These are phyloP conservation scores for Paecilomyces variotii DNA, from an alignment of 2,329 filamentous ascomycete species.

Conservation along the genomic window DNA sequence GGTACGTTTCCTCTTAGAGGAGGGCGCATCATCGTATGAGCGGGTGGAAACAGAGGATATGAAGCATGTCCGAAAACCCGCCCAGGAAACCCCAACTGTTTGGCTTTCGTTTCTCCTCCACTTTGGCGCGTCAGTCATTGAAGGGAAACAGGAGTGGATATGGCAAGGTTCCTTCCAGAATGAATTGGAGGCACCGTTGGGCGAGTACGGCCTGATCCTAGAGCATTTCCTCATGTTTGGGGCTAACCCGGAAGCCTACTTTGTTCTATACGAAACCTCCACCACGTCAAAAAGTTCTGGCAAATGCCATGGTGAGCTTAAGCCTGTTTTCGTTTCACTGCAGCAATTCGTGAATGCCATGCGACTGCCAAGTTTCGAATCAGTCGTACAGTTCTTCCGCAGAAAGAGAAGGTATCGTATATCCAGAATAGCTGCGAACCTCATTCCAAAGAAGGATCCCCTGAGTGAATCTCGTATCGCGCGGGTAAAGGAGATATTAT, in stretches of 20 bases:
- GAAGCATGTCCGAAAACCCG: not conserved
- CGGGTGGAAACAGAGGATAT: not conserved
- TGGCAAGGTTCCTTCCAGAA: not conserved
- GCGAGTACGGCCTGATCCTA: not conserved
- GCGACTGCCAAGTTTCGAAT: not conserved
- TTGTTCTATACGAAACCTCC: not conserved
- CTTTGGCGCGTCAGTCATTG: not conserved
- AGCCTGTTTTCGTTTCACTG: not conserved
- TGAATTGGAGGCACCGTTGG: not conserved
- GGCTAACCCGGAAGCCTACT: not conserved
- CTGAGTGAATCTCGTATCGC: not conserved
- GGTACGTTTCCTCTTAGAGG: not conserved
- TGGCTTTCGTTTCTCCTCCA: not conserved
- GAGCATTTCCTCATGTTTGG: not conserved
- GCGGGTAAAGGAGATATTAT: not conserved
- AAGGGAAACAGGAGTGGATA: not conserved
- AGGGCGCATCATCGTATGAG: not conserved
- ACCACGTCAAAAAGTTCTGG: not conserved
- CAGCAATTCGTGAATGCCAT: not conserved
- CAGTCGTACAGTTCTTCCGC: not conserved
- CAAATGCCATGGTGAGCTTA: not conserved
- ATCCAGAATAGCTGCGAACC: not conserved
- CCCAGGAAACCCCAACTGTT: not conserved
- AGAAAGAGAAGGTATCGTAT: not conserved
- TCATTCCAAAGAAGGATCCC: not conserved